phyloP scores from a whole-genome alignment of 2,329 filamentous ascomycete species.

The Zymoseptoria crescenta region DNA sequence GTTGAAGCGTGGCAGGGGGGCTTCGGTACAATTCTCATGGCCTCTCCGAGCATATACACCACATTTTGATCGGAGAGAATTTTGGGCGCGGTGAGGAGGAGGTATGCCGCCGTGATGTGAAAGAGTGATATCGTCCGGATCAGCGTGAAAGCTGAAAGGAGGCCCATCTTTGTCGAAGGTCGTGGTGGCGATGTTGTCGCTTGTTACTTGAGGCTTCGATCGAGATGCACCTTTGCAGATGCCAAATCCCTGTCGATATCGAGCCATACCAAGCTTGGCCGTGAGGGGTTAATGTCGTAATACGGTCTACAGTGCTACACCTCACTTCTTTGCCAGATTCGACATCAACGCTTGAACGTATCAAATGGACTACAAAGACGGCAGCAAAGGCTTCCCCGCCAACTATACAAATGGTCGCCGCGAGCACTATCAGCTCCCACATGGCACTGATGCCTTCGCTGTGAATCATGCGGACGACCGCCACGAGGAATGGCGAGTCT shows the following conservation, averaged over 20 bases:
- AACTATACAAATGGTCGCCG: background rate
- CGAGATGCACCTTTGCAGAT: background rate
- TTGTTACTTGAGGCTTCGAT: background rate
- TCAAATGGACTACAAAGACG: background rate
- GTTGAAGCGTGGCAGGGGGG: background rate
- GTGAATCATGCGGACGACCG: slow-evolving; percentile 3
- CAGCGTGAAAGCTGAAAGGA: slow-evolving; percentile 72
- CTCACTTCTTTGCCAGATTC: background rate
- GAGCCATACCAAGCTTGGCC: background rate
- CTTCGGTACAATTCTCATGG: slow-evolving; percentile 65
- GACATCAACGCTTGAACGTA: background rate
- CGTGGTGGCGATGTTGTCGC: background rate
- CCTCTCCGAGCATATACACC: slow-evolving; percentile 73
- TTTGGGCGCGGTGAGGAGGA: slow-evolving; percentile 68
- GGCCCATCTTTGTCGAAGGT: slow-evolving; percentile 52
- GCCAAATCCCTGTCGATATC: background rate
- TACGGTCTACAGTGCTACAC: background rate
- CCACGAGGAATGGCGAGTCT: slow-evolving; percentile 9
- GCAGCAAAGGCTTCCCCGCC: background rate
- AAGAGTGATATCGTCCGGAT: slow-evolving; percentile 76
- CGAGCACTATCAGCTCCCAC: background rate
- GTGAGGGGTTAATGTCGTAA: background rate
- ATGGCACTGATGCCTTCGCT: background rate
- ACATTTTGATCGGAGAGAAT: slow-evolving; percentile 70
- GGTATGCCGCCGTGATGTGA: slow-evolving; percentile 74